A percentile compares a stretch with the other conserved stretches of the same genome.
phyloP scores from a whole-genome alignment of 2,329 filamentous ascomycete species.

The Aspergillus jensenii region DNA sequence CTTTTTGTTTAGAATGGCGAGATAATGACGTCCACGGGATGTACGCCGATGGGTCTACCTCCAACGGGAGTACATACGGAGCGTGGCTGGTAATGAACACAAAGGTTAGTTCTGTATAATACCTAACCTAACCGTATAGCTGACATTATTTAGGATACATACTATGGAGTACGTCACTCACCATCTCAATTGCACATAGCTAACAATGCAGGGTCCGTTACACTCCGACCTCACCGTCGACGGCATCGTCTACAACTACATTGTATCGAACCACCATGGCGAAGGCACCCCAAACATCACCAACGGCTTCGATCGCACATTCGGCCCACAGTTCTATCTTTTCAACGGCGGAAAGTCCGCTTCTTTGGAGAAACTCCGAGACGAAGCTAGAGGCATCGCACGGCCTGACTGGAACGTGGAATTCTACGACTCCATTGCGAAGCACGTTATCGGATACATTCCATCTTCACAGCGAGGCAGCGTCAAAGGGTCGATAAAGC shows the following conservation, averaged over 20 bases:
- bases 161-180: slow-evolving; percentile 24
- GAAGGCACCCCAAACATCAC: slow-evolving; percentile 65
- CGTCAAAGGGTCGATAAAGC: slow-evolving; percentile 51
- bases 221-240: slow-evolving; percentile 65
- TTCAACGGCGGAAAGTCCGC: slow-evolving; percentile 59
- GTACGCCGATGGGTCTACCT: slow-evolving; percentile 54
- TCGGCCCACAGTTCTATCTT: slow-evolving; percentile 63
- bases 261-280: slow-evolving; percentile 63
- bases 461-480: slow-evolving; percentile 53
- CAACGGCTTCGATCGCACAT: slow-evolving; percentile 64
- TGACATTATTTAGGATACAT: slow-evolving; percentile 25
- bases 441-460: slow-evolving; percentile 60
- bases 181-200: neutral
- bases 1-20: slow-evolving; percentile 44
- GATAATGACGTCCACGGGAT: slow-evolving; percentile 59
- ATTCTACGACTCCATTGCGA: slow-evolving; percentile 65
- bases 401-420: slow-evolving; percentile 55
- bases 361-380: slow-evolving; percentile 49
- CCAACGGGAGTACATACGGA: slow-evolving; percentile 54
- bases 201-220: slow-evolving; percentile 48
- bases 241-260: slow-evolving; percentile 66
- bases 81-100: slow-evolving; percentile 67
- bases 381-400: slow-evolving; percentile 55
- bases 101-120: slow-evolving; percentile 48
- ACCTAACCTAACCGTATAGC: too few species aligned